Evolutionary conservation across 2,329 filamentous ascomycete genomes (phyloP).

Genomic region (Stemphylium vesicarium): DNA sequence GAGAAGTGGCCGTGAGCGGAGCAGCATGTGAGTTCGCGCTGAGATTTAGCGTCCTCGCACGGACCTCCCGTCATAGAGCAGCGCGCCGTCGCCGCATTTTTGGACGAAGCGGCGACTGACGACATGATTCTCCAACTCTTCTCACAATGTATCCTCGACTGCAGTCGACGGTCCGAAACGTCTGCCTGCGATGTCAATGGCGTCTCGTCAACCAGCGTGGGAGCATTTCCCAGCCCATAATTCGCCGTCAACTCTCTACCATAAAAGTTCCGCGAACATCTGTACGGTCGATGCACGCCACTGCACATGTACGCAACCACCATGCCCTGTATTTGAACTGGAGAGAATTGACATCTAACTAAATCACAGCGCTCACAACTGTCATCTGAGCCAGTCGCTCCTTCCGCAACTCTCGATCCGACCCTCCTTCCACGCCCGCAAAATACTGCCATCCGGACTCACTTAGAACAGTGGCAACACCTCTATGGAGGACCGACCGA

Average conservation of each 20-base stretch:
- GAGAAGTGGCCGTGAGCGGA: conserved; percentile 13
- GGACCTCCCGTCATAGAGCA: conserved; percentile 6
- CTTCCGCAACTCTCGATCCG: conserved; percentile 19
- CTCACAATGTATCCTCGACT: conserved; percentile 26
- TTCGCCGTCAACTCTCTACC: conserved; percentile 11
- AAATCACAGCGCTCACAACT: conserved; percentile 21
- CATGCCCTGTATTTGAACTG: neutral
- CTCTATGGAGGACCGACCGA: conserved; percentile 45
- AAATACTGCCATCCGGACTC: conserved; percentile 32
- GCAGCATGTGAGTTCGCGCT: conserved; percentile 28
- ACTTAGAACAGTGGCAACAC: conserved; percentile 53
- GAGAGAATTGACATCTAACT: conserved; percentile 14
- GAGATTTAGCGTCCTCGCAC: conserved; percentile 22
- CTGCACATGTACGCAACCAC: conserved; percentile 22
- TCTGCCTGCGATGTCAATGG: conserved; percentile 38
- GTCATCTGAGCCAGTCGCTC: conserved; percentile 2
- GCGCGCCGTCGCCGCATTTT: conserved; percentile 22
- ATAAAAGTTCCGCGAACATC: conserved; percentile 14
- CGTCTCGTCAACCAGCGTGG: conserved; percentile 19
- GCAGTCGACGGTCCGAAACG: conserved; percentile 16
- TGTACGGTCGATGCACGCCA: conserved; percentile 31
- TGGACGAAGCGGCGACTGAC: conserved; percentile 16
- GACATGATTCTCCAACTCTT: conserved; percentile 8
- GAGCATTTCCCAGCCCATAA: conserved; percentile 2
- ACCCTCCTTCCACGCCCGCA: conserved; percentile 19